phyloP scores from a whole-genome alignment of 345 rosid species.

The Cardamine chenopodiifolia region DNA sequence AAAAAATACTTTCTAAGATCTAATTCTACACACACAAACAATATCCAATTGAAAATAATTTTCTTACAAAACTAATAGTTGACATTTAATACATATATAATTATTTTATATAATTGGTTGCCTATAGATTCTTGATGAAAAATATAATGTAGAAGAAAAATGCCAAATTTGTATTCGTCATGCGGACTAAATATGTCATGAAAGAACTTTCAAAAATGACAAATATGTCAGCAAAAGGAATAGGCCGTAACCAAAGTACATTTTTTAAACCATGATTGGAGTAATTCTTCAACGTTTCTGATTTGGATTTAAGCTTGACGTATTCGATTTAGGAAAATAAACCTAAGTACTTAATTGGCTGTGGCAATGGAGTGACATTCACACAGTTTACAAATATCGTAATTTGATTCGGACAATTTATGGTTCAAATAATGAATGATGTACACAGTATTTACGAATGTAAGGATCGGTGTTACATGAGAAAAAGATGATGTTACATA shows the following conservation, averaged over 20 bases:
- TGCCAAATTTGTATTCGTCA: neutral
- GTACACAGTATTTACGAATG: too few species aligned
- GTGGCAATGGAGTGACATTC: neutral
- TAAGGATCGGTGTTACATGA: too few species aligned
- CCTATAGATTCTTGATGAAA: neutral
- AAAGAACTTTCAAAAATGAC: neutral
- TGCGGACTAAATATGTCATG: constrained; percentile 4
- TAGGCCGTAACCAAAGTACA: neutral
- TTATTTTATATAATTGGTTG: neutral
- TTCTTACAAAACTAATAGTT: neutral
- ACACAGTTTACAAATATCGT: neutral
- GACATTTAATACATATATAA: neutral
- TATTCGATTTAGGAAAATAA: neutral
- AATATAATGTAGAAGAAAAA: neutral
- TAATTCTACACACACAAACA: neutral
- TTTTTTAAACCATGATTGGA: neutral
- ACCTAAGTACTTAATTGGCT: neutral
- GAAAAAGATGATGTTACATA: too few species aligned
- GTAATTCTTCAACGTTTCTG: neutral
- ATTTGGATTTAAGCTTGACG: neutral
- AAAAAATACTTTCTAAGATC: neutral
- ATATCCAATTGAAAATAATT: neutral
- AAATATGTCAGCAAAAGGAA: neutral
- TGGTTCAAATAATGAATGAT: too few species aligned
- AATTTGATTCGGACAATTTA: neutral